Evolutionary conservation across 2,329 filamentous ascomycete species (phyloP).

Genomic region (Cadophora sp.): DNA sequence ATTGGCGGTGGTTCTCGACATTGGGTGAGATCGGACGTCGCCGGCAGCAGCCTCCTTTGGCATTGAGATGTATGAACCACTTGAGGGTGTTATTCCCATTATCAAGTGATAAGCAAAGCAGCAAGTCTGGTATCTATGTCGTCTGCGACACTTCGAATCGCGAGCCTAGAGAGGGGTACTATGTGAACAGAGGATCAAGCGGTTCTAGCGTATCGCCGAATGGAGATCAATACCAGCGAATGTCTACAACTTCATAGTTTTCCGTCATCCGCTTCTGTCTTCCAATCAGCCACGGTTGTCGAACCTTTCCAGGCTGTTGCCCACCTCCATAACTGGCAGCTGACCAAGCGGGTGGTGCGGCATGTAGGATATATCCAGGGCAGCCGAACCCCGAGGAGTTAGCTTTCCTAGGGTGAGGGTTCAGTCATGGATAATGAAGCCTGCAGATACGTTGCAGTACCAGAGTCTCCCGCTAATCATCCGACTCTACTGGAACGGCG

Average conservation of each 20-base stretch:
- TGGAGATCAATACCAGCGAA: slow-evolving; percentile 1
- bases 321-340: slow-evolving; percentile 6
- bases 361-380: slow-evolving; percentile 13
- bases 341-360: slow-evolving; percentile 6
- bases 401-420: slow-evolving; percentile 5
- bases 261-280: slow-evolving; percentile 6
- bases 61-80: slow-evolving; percentile 8
- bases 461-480: background rate
- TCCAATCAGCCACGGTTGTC: slow-evolving; percentile 7
- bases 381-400: slow-evolving; percentile 9
- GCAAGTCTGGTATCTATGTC: background rate
- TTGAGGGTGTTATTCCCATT: slow-evolving; percentile 6
- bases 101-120: slow-evolving; percentile 10
- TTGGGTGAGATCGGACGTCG: background rate
- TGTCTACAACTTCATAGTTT: slow-evolving; percentile 9
- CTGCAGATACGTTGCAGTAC: background rate
- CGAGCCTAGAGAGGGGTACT: slow-evolving; percentile 4
- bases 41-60: background rate
- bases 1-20: slow-evolving; percentile 1
- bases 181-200: slow-evolving; percentile 8
- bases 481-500: slow-evolving; percentile 5
- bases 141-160: slow-evolving; percentile 6
- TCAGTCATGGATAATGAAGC: background rate
- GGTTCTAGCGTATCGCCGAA: slow-evolving; percentile 4
- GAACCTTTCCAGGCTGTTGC: slow-evolving; percentile 12